Conservation (phyloP, 305 asterid genomes). For the Ajuga reptans region DNA sequence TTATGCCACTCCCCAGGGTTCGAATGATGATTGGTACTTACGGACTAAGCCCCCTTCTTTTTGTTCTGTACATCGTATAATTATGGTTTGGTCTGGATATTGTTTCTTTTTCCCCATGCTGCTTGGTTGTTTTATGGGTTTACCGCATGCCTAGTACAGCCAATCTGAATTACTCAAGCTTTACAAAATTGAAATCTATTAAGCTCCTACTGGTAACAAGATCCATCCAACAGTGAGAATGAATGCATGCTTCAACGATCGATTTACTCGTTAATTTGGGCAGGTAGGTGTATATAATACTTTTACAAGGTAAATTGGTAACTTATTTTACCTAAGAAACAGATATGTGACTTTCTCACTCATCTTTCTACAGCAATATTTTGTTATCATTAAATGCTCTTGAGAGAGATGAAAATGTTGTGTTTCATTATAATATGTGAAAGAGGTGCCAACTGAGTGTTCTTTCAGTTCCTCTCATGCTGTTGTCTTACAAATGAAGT, state of each 20-base stretch:
- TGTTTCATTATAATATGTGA: background rate
- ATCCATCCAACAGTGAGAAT: background rate
- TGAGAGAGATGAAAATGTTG: background rate
- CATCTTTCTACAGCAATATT: background rate
- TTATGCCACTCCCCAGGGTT: conserved; percentile 77
- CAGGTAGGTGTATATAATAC: background rate
- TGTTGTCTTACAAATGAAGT: background rate
- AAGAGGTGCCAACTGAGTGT: background rate
- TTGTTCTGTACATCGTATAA: background rate
- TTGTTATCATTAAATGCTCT: background rate
- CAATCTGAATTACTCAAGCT: background rate
- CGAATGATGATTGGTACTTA: conserved; percentile 89
- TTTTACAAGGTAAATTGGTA: background rate
- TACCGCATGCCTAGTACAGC: too few species aligned
- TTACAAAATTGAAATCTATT: background rate
- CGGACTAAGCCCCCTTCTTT: background rate
- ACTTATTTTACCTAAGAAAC: background rate
- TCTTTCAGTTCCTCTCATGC: background rate
- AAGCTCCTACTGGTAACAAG: background rate
- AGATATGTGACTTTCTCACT: background rate
- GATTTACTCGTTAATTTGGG: background rate
- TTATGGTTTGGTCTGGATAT: background rate
- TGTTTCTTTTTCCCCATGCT: background rate
- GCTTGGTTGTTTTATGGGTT: too few species aligned
- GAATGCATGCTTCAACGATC: background rate